These are phyloP conservation scores for Pseudodiploospora longispora DNA, from an alignment of 2,329 filamentous ascomycete species.

Conservation along the genomic window DNA sequence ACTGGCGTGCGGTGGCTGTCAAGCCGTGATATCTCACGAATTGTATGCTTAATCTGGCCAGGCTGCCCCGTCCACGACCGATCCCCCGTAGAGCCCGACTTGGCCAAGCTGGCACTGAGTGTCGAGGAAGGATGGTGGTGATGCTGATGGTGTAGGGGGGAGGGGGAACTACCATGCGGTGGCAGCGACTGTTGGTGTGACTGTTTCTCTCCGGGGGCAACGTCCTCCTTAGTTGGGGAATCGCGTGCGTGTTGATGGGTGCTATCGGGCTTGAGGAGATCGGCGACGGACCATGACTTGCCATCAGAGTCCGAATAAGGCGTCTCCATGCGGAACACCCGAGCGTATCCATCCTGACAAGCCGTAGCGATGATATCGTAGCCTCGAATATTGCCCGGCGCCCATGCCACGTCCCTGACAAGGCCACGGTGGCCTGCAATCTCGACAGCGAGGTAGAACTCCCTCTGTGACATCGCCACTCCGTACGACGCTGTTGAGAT, in stretches of 20 bases:
- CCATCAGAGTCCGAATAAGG: slow-evolving; percentile 38
- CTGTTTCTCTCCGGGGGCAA: slow-evolving; percentile 19
- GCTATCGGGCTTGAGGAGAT: slow-evolving; percentile 32
- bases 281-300: slow-evolving; percentile 41
- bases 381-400: slow-evolving; percentile 80
- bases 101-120: slow-evolving; percentile 45
- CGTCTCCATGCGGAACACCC: slow-evolving; percentile 77
- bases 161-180: neutral
- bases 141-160: slow-evolving; percentile 6
- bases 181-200: slow-evolving; percentile 16
- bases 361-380: slow-evolving; percentile 88
- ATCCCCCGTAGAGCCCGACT: slow-evolving; percentile 37
- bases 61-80: slow-evolving; percentile 49
- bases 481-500: slow-evolving; percentile 44
- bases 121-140: slow-evolving; percentile 34
- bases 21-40: slow-evolving; percentile 57
- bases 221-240: slow-evolving; percentile 21
- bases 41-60: slow-evolving; percentile 57
- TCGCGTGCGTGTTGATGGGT: slow-evolving; percentile 13
- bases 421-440: slow-evolving; percentile 66
- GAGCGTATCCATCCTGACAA: slow-evolving; percentile 81
- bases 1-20: slow-evolving; percentile 62
- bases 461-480: slow-evolving; percentile 52
- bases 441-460: slow-evolving; percentile 79
- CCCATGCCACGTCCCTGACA: slow-evolving; percentile 86